Base-by-base conservation (phyloP, 2,329 filamentous ascomycete species). In the Fusarium virguliforme region DNA sequence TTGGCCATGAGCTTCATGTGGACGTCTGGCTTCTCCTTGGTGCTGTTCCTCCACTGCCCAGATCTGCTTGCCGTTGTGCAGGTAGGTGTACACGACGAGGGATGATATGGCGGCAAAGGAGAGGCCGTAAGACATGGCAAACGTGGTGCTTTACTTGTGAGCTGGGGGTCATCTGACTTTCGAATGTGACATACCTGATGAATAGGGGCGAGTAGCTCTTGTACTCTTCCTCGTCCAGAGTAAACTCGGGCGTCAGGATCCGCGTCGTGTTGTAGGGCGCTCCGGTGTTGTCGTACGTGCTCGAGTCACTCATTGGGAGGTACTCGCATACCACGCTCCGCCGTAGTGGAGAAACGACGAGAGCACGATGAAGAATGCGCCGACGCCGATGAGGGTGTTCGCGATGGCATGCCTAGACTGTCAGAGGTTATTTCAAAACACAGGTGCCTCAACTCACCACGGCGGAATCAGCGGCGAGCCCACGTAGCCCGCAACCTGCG, bases 21-120 rank as follows among this genome's bases (percentile, higher is more conserved):
- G 46, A 90, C 86, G 68, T 91, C 89, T 0, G 88, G 88, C 75
- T 87, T 88, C 77, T 91, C 88, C 18, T 77, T 85, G 8, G 85
- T 87, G 69, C 89, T 89, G 70, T 86, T 86, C 62, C 82, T 85
- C 75, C 89, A 90, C 67, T 91, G 89, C 43, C 88, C 89, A 90
- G 54, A 94, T 90, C 59, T 90, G 88, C 68, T 88, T 84, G 35
- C 92, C 86, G 65, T 94, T 88, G 79, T 92, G 89, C 4, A 94
- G 81, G 67, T 83, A 88, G 0, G 89, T 91, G 75, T 94, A 89
- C 0, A 92, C 85, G n/a, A 94, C 80, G 1, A 94, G 85, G 0
- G 91, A 87, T 0, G 91, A 83, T 41, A 94, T 92, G 55, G 90
- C 87, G 4, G 92, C 92, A 76, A 94, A 94, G 0, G 90, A 92